Evolutionary conservation across 2,329 filamentous ascomycete species (phyloP).

Genomic region (Seiridium cupressi): DNA sequence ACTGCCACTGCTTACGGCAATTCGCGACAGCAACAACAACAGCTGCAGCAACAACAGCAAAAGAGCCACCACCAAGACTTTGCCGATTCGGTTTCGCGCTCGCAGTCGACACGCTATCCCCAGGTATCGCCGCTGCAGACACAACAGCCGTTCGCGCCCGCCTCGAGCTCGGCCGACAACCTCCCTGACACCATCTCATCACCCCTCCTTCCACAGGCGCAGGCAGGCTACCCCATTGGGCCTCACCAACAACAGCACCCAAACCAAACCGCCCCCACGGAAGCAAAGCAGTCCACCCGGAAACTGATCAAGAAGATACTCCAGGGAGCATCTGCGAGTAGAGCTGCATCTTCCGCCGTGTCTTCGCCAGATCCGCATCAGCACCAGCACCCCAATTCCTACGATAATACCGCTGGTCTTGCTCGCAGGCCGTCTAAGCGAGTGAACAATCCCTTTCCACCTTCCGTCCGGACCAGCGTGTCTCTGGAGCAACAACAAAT

Average conservation of each 20-base stretch:
- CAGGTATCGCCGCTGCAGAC: conserved; percentile 31
- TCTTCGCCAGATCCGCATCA: conserved; percentile 19
- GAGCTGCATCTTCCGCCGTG: conserved; percentile 33
- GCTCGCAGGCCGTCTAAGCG: conserved; percentile 57
- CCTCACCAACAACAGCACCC: conserved; percentile 11
- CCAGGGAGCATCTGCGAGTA: not conserved
- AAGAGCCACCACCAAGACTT: conserved; percentile 42
- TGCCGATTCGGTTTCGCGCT: conserved; percentile 46
- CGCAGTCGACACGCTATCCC: conserved; percentile 49
- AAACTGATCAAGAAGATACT: conserved; percentile 53
- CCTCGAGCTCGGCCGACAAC: conserved; percentile 41
- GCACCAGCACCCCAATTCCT: conserved; percentile 27
- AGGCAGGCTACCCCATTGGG: conserved; percentile 11
- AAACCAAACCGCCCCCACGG: conserved; percentile 27
- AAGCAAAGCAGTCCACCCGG: conserved; percentile 49
- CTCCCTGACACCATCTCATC: conserved; percentile 29
- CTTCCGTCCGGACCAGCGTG: conserved; percentile 38
- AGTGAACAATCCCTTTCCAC: conserved; percentile 44
- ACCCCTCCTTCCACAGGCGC: conserved; percentile 15
- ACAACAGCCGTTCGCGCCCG: conserved; percentile 31
- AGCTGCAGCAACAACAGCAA: conserved; percentile 22
- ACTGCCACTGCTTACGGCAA: conserved; percentile 3
- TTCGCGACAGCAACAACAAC: conserved; percentile 14
- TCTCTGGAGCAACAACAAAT: conserved; percentile 15
- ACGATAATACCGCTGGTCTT: conserved; percentile 49